Conservation (phyloP, 2,329 filamentous ascomycete genomes). For the Diplocarpon rosae region DNA sequence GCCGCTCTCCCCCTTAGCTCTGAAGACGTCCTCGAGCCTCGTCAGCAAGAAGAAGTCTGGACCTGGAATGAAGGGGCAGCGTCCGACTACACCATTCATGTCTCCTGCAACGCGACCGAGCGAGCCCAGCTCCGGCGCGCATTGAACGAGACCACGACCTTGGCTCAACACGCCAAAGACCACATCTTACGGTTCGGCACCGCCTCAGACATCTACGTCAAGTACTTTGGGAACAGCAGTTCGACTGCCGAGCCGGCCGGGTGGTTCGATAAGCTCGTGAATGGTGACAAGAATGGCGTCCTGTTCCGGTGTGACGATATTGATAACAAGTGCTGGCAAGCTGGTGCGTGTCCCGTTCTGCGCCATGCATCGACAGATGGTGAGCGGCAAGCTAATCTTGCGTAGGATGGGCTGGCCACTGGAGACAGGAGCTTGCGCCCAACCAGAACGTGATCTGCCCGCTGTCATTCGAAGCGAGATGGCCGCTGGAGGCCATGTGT, state of each 20-base stretch:
- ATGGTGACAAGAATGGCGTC: constrained; percentile 44
- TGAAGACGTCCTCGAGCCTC: background rate
- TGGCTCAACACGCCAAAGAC: constrained; percentile 50
- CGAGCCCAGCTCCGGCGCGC: constrained; percentile 42
- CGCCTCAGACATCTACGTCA: constrained; percentile 46
- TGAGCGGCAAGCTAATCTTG: background rate
- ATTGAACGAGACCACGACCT: constrained; percentile 44
- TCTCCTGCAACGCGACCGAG: constrained; percentile 55
- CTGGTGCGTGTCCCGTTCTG: constrained; percentile 28
- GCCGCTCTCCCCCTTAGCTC: constrained; percentile 1
- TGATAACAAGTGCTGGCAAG: constrained; percentile 50
- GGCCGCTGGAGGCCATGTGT: constrained; percentile 48
- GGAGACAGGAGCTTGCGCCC: constrained; percentile 53
- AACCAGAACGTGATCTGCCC: constrained; percentile 60
- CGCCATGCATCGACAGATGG: too few relatives aligned
- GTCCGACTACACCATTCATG: constrained; percentile 41
- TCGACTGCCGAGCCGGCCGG: constrained; percentile 48
- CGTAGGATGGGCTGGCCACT: constrained; percentile 55
- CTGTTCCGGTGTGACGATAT: constrained; percentile 59
- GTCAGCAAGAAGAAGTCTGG: constrained; percentile 1
- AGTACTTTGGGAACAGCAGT: constrained; percentile 51
- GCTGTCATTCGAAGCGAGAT: constrained; percentile 46
- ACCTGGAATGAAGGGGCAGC: constrained; percentile 7
- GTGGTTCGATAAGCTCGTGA: constrained; percentile 49
- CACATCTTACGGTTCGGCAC: constrained; percentile 39